Conservation (phyloP, 495 filamentous ascomycete genomes). For the Barbatosphaeria neglecta region DNA sequence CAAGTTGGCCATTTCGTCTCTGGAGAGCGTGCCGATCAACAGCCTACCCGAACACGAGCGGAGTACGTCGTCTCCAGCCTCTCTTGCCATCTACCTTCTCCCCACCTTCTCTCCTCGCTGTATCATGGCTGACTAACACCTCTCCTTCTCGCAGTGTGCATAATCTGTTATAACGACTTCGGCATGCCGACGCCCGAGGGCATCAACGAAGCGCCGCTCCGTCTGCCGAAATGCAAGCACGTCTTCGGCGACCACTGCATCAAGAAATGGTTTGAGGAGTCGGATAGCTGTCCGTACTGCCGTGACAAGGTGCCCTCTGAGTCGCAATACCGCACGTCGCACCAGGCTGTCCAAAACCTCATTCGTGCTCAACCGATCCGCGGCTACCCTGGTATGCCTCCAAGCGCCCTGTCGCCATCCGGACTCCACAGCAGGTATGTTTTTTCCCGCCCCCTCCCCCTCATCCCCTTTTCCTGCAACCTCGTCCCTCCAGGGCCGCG, state of each 20-base stretch:
- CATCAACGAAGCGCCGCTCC: constrained; percentile 35
- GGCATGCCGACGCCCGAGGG: constrained; percentile 40
- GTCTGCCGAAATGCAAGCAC: constrained; percentile 45
- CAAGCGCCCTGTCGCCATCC: background rate
- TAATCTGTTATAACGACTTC: constrained; percentile 48
- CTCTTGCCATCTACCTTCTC: background rate
- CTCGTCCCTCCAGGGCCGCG: background rate
- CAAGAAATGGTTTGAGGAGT: constrained; percentile 49
- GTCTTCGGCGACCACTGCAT: constrained; percentile 49
- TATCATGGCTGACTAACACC: background rate
- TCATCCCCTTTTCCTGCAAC: background rate
- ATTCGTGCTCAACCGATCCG: constrained; percentile 2
- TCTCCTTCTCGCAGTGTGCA: constrained; percentile 33
- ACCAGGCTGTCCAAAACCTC: constrained; percentile 9
- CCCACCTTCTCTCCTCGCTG: background rate
- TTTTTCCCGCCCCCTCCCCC: too few relatives aligned
- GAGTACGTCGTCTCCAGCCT: constrained; percentile 30
- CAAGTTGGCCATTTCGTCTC: constrained; percentile 29
- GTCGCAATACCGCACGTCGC: constrained; percentile 3
- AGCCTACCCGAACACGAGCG: constrained; percentile 31
- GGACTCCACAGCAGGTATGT: background rate
- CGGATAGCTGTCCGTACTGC: constrained; percentile 47
- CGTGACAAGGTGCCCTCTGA: constrained; percentile 45
- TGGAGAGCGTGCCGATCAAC: constrained; percentile 29
- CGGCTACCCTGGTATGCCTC: background rate